A percentile compares a stretch with the other conserved stretches of the same genome.
Evolutionary conservation across 139 green algal genomes (phyloP).

Genomic region (Chlorella ohadii): DNA sequence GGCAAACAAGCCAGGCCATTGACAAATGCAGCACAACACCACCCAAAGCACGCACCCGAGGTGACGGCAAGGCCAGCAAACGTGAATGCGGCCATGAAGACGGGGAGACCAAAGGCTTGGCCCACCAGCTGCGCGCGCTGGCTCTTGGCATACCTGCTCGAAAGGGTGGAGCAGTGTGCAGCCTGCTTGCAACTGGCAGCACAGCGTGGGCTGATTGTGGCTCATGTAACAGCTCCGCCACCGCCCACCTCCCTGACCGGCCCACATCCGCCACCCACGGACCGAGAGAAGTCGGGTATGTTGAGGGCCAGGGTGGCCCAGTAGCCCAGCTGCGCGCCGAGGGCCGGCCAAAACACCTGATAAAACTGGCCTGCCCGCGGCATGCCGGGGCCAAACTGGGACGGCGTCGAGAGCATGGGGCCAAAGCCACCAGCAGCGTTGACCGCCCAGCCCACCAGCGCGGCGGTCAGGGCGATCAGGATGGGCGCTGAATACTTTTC

Average conservation of each 20-base stretch:
- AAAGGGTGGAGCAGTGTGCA: not conserved
- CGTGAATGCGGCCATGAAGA: conserved; percentile 83
- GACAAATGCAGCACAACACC: too few relatives aligned
- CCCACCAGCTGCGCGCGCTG: conserved; percentile 72
- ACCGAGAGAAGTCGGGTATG: conserved; percentile 85
- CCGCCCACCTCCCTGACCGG: not conserved
- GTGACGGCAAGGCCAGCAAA: conserved; percentile 84
- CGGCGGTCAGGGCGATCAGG: conserved; percentile 67
- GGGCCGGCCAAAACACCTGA: conserved; percentile 65
- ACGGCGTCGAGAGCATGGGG: conserved; percentile 79
- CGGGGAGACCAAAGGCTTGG: conserved; percentile 79
- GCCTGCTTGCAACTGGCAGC: not conserved
- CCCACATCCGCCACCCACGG: not conserved
- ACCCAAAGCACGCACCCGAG: conserved; percentile 19
- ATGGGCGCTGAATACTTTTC: conserved; percentile 81
- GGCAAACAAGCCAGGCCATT: too few relatives aligned
- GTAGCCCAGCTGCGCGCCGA: conserved; percentile 77
- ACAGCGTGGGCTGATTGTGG: too few relatives aligned
- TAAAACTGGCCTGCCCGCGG: conserved; percentile 60
- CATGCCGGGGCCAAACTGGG: conserved; percentile 68
- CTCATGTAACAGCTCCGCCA: not conserved
- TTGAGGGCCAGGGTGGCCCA: conserved; percentile 88
- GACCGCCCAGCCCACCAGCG: conserved; percentile 78
- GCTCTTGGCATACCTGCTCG: conserved; percentile 55
- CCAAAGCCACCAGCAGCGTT: conserved; percentile 65